Base-by-base conservation (phyloP, 371 early-diverging fungal species). In the Lichtheimia hyalospora region DNA sequence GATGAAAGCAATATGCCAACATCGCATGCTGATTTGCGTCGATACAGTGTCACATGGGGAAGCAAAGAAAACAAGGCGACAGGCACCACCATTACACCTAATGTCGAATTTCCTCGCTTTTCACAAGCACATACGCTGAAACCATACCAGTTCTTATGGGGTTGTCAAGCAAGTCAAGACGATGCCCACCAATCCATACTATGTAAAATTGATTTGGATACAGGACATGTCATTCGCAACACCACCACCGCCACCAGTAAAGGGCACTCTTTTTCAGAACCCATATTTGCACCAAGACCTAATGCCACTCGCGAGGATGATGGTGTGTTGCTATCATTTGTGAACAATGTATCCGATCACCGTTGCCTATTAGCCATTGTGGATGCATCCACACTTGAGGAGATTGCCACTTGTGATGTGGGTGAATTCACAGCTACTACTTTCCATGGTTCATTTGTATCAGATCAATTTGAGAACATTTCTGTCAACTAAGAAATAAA, bases 241-340 rank as follows among this genome's bases (percentile, higher is more conserved):
- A 60, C 25, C 27, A 53, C 60, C n/a, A 49, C 53, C n/a, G n/a
- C n/a, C 52, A 12, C 23, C 21, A 41, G 68, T 40, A 70, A 71
- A 14, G 78, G 81, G 0, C 81, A 73, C 27, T 65, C 68, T 6
- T 85, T 85, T 16, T 79, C 83, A 14, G 86, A 87, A 42, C 87
- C 89, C 0, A 77, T 89, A n/a, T 87, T 89, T 74, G 82, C 86
- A 8, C 77, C 81, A 2, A 66, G 69, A 0, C 86, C 88, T 1
- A n/a, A 41, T 25, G 73, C 61, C 0, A 61, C 25, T 0, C 64
- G 69, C 6, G 87, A 89, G 62, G 89, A 87, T 49, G 87, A 89
- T 59, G 88, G 88, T 44, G 84, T 85, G 7, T 40, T 89, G 24
- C 52, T 87, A 24, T 75, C 74, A 16, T 64, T 86, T n/a, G 82